Evolutionary conservation across 306 rosid species (phyloP), one percentile per base, ranked within the genome.

Genomic region (Boehmeria nivea): DNA sequence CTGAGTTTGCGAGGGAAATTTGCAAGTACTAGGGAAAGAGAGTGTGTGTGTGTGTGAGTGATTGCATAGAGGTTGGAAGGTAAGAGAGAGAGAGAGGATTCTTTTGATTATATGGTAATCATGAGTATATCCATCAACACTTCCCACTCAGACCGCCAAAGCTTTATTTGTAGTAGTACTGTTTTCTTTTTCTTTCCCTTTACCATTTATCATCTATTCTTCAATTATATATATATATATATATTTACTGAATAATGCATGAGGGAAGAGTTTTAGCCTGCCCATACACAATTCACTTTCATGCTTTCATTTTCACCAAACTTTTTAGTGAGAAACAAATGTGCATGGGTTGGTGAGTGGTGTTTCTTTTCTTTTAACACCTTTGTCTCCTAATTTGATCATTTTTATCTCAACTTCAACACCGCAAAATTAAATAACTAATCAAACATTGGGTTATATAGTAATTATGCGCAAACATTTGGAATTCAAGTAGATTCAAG

Each of bases 1-100:
- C 65, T 59, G 57, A 25, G 33, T 46, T 76, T 64, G 72, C 43
- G 83, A 69, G 88, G 76, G 86, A 74, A 68, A 66, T 56, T 37
- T 51, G 51, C 39, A 59, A 33, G 61, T 48, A 31, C 65, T 36
- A 42, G 47, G 40, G 42, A 46, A 19, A 63, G 63, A 51, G 76
- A n/a, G n/a, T n/a, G n/a, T n/a, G n/a, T n/a, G n/a, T n/a, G n/a
- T n/a, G n/a, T n/a, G 12, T 18, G 23, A 53, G 65, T 64, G 63
- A 46, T 73, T 37, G 76, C 73, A 51, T 55, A 57, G 64, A 71
- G 57, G 38, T 57, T 57, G 81, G 80, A 70, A 17, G 56, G 34
- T n/a, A n/a, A n/a, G 42, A 46, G 20, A 63, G 63, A 51, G 76
- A 62, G 68, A 17, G 26, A 6, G 33, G 25, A 54, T 34, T 57